These are phyloP conservation scores for Pseudogymnoascus sp. DNA, from an alignment of 2,329 filamentous ascomycete species.

Conservation along the genomic window DNA sequence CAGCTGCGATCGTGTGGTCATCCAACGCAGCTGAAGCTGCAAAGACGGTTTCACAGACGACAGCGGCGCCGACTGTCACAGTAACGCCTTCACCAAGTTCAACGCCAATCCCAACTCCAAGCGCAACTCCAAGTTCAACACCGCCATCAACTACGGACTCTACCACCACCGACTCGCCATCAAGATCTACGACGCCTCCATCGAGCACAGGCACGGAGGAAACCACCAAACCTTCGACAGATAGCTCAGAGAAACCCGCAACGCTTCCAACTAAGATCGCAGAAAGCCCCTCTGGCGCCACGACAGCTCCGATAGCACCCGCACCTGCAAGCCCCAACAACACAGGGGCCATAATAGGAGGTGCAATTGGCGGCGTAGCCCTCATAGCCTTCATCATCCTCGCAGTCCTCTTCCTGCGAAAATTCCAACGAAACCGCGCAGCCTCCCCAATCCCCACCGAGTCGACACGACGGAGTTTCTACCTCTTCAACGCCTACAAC, in stretches of 20 bases:
- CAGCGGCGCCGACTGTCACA: conserved; percentile 10
- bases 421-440: background rate
- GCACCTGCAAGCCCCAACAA: conserved; percentile 7
- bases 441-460: background rate
- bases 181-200: background rate
- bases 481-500: background rate
- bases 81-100: conserved; percentile 10
- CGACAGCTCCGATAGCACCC: background rate
- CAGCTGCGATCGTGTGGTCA: conserved; percentile 13
- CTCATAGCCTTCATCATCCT: conserved; percentile 26
- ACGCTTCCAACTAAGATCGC: background rate
- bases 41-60: conserved; percentile 21
- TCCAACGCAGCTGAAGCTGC: conserved; percentile 5
- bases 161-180: background rate
- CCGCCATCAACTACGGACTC: conserved; percentile 11
- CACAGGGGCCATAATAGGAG: conserved; percentile 29
- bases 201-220: background rate
- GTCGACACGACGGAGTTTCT: background rate
- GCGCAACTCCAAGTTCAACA: background rate
- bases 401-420: conserved; percentile 12
- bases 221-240: background rate
- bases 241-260: background rate
- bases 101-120: conserved; percentile 8
- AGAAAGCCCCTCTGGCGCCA: background rate
- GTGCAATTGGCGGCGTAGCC: conserved; percentile 28